Evolutionary conservation across 331 rosid genomes (phyloP), one percentile per base, ranked within the genome.

Genomic region (Saraca asoca): DNA sequence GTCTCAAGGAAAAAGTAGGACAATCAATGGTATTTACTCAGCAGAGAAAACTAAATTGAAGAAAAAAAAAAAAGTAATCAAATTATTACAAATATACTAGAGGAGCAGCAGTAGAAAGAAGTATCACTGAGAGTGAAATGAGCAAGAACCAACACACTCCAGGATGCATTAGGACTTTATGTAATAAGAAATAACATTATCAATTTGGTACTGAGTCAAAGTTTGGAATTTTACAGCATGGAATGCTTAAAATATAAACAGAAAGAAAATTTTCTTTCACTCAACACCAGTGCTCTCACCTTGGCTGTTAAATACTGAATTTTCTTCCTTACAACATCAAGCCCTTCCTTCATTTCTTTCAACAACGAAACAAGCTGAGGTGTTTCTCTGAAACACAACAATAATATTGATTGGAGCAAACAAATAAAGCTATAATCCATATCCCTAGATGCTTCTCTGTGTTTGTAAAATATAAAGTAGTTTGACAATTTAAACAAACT

Each of bases 281-380:
- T 70, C 16, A n/a, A 62, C 16, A 33, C 51, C 70, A 45, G 17
- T 10, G 34, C 24, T 15, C 34, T 17, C 6, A 90, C 98, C 95
- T 82, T 87, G 45, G 83, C 74, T 69, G 85, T 85, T 75, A 87
- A 66, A 66, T 85, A 74, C 73, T 82, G 88, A 9, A 91, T 84
- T 83, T 89, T 89, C 51, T 9, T 73, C 52, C 72, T 75, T 5
- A 89, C 80, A 0, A 39, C 24, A 71, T 89, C 94, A 35, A 92
- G 83, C 12, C 94, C 96, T 62, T 83, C 83, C 78, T 85, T 87
- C 95, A 89, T 92, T 48, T 92, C 95, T 70, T 85, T 89, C 79
- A 92, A 69, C 76, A 87, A 12, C 8, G 80, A 76, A 57, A 69
- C 58, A 59, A 92, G 77, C 50, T 84, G 93, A 19, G 94, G 77